Percentiles rank a stretch among this genome's conserved stretches.
Evolutionary conservation across 2,329 filamentous ascomycete species (phyloP).

Genomic region (Cryphonectria radicalis): DNA sequence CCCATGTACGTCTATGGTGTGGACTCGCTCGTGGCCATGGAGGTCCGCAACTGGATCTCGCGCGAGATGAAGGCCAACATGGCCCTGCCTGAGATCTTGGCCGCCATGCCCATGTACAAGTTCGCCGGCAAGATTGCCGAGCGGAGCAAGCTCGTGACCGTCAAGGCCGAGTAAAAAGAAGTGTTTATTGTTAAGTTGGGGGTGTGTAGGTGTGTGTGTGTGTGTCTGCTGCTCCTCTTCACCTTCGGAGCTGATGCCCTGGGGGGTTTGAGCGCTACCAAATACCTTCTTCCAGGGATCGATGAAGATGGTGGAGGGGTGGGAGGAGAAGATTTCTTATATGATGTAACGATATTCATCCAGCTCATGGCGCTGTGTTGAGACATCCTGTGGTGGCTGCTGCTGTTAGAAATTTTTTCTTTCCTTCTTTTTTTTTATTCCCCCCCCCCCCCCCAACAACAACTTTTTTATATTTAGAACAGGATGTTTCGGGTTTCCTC

Average conservation of each 20-base stretch:
- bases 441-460: not conserved
- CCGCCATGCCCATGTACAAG: constrained; percentile 22
- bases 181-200: too few species aligned
- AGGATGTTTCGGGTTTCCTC: constrained; percentile 6
- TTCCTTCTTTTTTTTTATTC: constrained; percentile 21
- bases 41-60: constrained; percentile 28
- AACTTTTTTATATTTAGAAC: not conserved
- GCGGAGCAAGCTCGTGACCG: constrained; percentile 26
- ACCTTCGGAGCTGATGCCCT: constrained; percentile 17
- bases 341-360: constrained; percentile 20
- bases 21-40: constrained; percentile 27
- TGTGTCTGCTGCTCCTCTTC: not conserved
- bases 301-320: constrained; percentile 2
- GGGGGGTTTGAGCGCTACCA: constrained; percentile 25
- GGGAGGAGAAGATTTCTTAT: not conserved
- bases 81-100: constrained; percentile 25
- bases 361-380: constrained; percentile 16
- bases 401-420: constrained; percentile 10
- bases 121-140: constrained; percentile 26
- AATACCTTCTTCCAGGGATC: constrained; percentile 17
- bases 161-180: constrained; percentile 16
- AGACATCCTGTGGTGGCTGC: constrained; percentile 9
- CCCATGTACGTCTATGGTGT: constrained; percentile 27
- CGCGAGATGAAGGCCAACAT: constrained; percentile 26
- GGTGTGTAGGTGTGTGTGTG: too few species aligned